phyloP scores from a whole-genome alignment of 345 rosid genomes.

The Erodium maritimum region DNA sequence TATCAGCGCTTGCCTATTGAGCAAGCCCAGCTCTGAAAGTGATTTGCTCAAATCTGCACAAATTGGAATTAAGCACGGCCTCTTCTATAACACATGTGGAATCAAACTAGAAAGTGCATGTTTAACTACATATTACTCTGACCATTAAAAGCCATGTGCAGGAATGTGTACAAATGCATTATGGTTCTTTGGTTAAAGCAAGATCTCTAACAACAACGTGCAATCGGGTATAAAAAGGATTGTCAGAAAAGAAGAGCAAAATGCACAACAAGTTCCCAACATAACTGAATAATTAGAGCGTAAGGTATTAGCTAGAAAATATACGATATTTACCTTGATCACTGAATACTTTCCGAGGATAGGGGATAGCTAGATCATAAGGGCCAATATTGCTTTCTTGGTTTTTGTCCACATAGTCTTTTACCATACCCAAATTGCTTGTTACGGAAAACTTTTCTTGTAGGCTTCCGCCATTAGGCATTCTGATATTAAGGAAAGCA shows the following conservation, averaged over 20 bases:
- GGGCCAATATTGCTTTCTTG: conserved; percentile 31
- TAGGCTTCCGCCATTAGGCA: conserved; percentile 55
- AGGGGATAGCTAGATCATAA: conserved; percentile 76
- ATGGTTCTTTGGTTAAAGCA: not conserved
- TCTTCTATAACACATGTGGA: no score
- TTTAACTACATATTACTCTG: not conserved
- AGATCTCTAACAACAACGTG: not conserved
- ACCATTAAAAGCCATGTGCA: not conserved
- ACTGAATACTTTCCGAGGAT: conserved; percentile 70
- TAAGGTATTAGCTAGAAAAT: no score
- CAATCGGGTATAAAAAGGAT: not conserved
- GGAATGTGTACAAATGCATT: not conserved
- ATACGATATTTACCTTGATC: conserved; percentile 50
- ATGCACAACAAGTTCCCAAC: not conserved
- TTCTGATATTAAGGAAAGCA: conserved; percentile 59
- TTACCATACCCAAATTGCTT: conserved; percentile 45
- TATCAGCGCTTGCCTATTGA: conserved; percentile 72
- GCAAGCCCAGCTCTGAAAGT: conserved; percentile 56
- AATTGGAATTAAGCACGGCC: not conserved
- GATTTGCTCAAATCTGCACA: conserved; percentile 57
- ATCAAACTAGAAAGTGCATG: no score
- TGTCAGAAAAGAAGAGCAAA: not conserved
- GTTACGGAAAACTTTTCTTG: conserved; percentile 58
- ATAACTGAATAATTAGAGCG: not conserved
- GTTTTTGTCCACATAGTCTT: conserved; percentile 59